Base-by-base conservation (phyloP, 495 filamentous ascomycete genomes). In the Xylaria palmicola region DNA sequence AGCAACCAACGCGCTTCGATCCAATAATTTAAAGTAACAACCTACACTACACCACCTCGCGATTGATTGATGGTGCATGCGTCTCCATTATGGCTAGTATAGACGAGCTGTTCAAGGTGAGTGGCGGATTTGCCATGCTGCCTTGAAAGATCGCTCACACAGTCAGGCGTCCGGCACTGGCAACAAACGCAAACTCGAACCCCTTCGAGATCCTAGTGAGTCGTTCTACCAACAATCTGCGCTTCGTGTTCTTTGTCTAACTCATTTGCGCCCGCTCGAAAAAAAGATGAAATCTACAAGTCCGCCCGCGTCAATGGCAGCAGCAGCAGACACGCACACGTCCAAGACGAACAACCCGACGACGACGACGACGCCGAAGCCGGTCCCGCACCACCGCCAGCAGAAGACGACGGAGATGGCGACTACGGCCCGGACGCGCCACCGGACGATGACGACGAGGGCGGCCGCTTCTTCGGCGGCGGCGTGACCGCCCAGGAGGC, bases 401-500 rank as follows among this genome's bases (percentile, higher is more conserved):
- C 62, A n/a, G 65, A 72, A 24, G 71, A 27, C 13, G 59, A 72
- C 24, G 67, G 71, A 1, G 77, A 78, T 0, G 86, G 82, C 27
- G 85, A 87, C 50, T 86, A 89, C 62, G 90, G 88, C 4, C 88
- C 89, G 4, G 80, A 86, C 32, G 68, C 88, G 13, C 91, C 91
- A 1, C 86, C 86, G 0, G 85, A 88, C 66, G 85, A 87, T 55
- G 92, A 95, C 67, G 93, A 97, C 68, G 90, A 95, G 55, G 94
- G 93, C 59, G 93, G 93, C 0, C 86, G 94, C 49, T 99, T 99
- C 79, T 98, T 96, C 67, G 94, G 93, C 43, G 90, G 91, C 56
- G 94, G 94, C 43, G 87, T 98, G 64, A 90, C 89, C 27, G 83
- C 85, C 30, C 82, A 88, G 57, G 91, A 94, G 58, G 86, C 84